Evolutionary conservation across 495 filamentous ascomycete species (phyloP).

Genomic region (Podospora sp.): DNA sequence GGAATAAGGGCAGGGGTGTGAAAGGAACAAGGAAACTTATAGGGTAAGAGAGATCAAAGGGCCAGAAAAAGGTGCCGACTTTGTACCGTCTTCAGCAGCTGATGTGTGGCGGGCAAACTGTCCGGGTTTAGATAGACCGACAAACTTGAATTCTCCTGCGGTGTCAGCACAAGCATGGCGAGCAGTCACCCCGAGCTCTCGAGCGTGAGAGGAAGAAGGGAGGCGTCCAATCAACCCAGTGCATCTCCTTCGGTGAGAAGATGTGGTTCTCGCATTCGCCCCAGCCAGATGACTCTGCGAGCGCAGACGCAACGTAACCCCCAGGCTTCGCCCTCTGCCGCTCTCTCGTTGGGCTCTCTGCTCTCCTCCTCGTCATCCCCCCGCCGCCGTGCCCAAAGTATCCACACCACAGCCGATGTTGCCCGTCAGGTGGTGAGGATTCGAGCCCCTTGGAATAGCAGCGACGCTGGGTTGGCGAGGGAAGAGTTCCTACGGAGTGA

Average conservation of each 20-base stretch:
- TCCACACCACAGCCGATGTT: background rate
- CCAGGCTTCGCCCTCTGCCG: background rate
- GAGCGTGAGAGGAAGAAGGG: background rate
- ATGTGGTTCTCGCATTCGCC: background rate
- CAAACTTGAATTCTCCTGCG: background rate
- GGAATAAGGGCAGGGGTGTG: too few relatives aligned
- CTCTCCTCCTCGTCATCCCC: background rate
- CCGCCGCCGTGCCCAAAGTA: background rate
- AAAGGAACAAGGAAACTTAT: too few relatives aligned
- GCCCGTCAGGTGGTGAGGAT: background rate
- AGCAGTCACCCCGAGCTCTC: background rate
- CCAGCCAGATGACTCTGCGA: background rate
- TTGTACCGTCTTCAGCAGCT: too few relatives aligned
- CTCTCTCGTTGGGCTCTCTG: background rate
- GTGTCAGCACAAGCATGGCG: conserved; percentile 10
- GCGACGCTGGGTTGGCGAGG: background rate
- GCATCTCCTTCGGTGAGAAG: background rate
- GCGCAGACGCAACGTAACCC: background rate
- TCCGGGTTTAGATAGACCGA: background rate
- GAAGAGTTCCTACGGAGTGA: background rate
- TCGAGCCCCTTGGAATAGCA: background rate
- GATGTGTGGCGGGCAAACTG: background rate
- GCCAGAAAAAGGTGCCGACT: too few relatives aligned
- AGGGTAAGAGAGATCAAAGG: too few relatives aligned
- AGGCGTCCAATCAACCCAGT: conserved; percentile 16